Base-by-base conservation (phyloP, 768 basidiomycete species). In the Collybia sordida region DNA sequence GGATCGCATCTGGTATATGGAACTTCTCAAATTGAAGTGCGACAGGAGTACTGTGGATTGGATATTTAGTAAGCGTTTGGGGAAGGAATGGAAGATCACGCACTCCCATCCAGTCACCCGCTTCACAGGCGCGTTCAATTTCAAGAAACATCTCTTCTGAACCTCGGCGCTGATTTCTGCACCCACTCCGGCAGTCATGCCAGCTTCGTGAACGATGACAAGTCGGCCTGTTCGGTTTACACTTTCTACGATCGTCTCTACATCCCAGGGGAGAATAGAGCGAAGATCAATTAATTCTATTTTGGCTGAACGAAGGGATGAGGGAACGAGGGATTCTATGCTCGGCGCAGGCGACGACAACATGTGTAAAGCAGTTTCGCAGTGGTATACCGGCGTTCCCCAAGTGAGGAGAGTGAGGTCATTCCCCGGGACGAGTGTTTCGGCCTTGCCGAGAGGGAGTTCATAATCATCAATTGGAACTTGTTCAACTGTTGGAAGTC, bases 51-150 rank as follows among this genome's bases (percentile, higher is more conserved):
- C 91, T 94, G 48, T 34, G 39, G 38, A 46, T 27, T 39, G 11
- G 5, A 31, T 31, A 11, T 31, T 31, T 11, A 31, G 31, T 11
- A 12, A 31, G 11, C 14, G 31, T 14, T 6, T 11, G 14, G 14
- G 6, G 9, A 12, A 31, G 9, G 9, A 45, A 49, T 25, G 23
- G 39, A 40, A n/a, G 4, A 46, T 22, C 6, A 86, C 93, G 79
- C 60, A 95, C 93, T 97, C 94, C 95, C 95, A 98, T 23, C 90
- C 92, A 2, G 90, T 83, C 15, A 98, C 82, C 35, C 93, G 73
- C 60, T 79, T 88, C 19, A 98, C 87, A 0, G 94, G 94, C 6
- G 94, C 93, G 47, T 91, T 82, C 43, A 98, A 69, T 64, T 86
- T 87, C 60, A 97, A 72, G 71, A 97, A 97, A 56, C 90, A 93